Base-by-base conservation (phyloP, 208 protist genomes). In the Crithidia thermophila region DNA sequence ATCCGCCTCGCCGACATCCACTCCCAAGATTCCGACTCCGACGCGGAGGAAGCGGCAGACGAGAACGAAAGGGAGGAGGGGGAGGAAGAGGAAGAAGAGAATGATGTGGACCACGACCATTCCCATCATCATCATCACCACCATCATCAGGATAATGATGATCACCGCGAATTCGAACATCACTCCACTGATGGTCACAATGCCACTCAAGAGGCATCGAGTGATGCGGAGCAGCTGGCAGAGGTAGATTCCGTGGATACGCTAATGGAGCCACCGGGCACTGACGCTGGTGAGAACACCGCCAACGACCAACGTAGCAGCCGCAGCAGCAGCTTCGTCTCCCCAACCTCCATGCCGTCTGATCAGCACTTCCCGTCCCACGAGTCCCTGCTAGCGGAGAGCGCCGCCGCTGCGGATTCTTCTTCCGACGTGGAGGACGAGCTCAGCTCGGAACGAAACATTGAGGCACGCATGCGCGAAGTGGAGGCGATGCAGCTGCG, bases 311-410 rank as follows among this genome's bases (percentile, higher is more conserved):
- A n/a, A n/a, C n/a, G n/a, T 27, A 31, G 28, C 14, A 49, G 56
- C 40, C 50, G 57, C 18, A 51, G 30, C n/a, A 37, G n/a, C 18
- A 51, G 57, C n/a, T 63, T 51, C 18, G 42, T 63, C 42, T 63
- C 43, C 16, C 43, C 57, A 3, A 27, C 42, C 27, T 40, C 43
- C 0, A 37, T 63, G 18, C 28, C 8, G 6, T 37, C 57, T 34
- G 57, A 4, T 37, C n/a, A n/a, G 43, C 21, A 11, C 4, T 52
- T 63, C 39, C 42, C 43, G 7, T 34, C 43, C 3, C n/a, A 0
- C 30, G 23, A 46, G 40, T 9, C 25, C 28, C 9, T 16, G 23
- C 21, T 23, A 51, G 46, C 25, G 13, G 49, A 55, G 3, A 4
- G 2, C n/a, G 36, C 7, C 11, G 53, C 4, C 0, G 10, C 3